Evolutionary conservation across 1,284 basidiomycete genomes (phyloP).

Genomic region (Takashimella koratensis): DNA sequence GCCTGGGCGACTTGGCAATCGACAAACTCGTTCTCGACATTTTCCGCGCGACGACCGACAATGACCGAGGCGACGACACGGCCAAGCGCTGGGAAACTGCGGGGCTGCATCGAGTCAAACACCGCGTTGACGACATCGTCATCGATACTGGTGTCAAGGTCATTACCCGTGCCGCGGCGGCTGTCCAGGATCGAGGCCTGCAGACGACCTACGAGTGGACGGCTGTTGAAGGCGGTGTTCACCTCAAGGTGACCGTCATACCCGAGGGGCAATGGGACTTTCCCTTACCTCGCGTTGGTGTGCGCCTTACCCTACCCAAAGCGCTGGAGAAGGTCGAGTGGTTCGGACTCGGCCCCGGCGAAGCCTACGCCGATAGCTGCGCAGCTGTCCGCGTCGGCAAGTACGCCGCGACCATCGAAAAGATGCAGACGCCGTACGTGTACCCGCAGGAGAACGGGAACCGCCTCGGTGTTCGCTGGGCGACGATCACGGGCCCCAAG

Average conservation of each 20-base stretch:
- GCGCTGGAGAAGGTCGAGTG: constrained; percentile 4
- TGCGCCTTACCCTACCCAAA: constrained; percentile 12
- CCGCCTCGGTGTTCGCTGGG: constrained; percentile 15
- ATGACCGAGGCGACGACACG: constrained; percentile 3
- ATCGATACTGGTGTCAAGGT: constrained; percentile 11
- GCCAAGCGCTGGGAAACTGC: constrained; percentile 5
- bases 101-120: constrained; percentile 20
- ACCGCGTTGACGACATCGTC: constrained; percentile 10
- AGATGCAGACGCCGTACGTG: constrained; percentile 24
- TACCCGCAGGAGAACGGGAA: constrained; percentile 24
- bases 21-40: constrained; percentile 4
- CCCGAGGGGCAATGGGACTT: constrained; percentile 16
- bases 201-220: constrained; percentile 15
- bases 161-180: constrained; percentile 11
- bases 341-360: constrained; percentile 14
- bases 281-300: constrained; percentile 15
- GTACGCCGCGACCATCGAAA: constrained; percentile 11
- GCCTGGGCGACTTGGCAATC: constrained; percentile 3
- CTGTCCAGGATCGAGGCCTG: constrained; percentile 13
- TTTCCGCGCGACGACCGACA: constrained; percentile 16
- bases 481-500: constrained; percentile 3
- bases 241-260: constrained; percentile 6
- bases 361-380: constrained; percentile 16
- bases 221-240: not conserved
- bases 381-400: constrained; percentile 6